Evolutionary conservation across 2,329 filamentous ascomycete genomes (phyloP), one percentile per base, ranked within the genome.

Genomic region (Paracamarosporium sp.): DNA sequence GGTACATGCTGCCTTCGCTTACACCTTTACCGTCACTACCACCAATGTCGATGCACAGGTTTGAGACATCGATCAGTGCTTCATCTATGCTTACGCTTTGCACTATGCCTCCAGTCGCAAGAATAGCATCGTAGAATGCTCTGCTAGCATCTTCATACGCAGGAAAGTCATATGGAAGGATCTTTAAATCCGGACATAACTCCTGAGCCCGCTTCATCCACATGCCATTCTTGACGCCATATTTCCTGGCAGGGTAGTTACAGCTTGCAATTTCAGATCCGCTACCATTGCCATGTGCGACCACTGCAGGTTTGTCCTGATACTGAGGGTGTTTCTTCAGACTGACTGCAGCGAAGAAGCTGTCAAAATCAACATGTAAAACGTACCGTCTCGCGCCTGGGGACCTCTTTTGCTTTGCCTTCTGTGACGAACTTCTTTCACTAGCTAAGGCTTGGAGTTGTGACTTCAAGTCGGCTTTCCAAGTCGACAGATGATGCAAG

Each of bases 21-120:
- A 88, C 71, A 1, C 83, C 85, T 22, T 81, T 79, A 0, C 90
- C 91, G 65, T 90, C 85, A 1, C 89, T 90, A 2, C 86, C 88
- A 11, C 86, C 84, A 13, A 83, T 84, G 12, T 83, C 80, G 43
- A 92, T 79, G 57, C 95, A 90, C 3, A 91, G 78, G 3, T 81
- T 80, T 3, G 91, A 95, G 31, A 93, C 85, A 75, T 99, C 95
- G 15, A 99, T 80, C 7, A 99, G 83, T 1, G 93, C 95, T 77
- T 99, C 96, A 65, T 99, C 96, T 44, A 99, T 91, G 70, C 95
- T 98, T 51, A 99, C 94, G 69, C 95, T 98, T 73, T 99, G 95
- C 0, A 98, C 92, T 17, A 92, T 78, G 1, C 93, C 94, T 17
- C 90, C 92, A 8, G 93, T 82, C 5, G 87, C 85, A 31, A 98